Evolutionary conservation across 352 stramenopile species (phyloP), one percentile per base, ranked within the genome.

Genomic region (Nannochloropsis limnetica): DNA sequence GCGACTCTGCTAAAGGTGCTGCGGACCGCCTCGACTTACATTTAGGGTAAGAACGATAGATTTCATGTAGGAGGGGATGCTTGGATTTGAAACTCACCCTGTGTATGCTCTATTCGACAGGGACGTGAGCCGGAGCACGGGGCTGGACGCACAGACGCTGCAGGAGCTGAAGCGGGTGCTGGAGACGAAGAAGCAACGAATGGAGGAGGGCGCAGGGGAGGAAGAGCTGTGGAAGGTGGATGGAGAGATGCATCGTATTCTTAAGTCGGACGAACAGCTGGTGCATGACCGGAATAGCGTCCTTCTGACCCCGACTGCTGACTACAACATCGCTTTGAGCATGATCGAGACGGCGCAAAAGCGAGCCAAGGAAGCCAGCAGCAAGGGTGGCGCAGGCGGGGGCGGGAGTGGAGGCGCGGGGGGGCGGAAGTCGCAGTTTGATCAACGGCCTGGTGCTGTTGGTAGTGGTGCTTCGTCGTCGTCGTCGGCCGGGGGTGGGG

Each of bases 141-240:
- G 61, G 9, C 25, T 74, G 61, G 61, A 74, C 20, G 61, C 61
- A 15, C 61, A 74, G 61, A 29, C 61, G 3, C 61, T 74, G 25
- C n/a, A 20, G 61, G 61, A 74, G 61, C 61, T 74, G 61, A 25
- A 29, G 61, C n/a, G 0, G n/a, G n/a, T 74, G 61, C 4, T 74
- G 61, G 61, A 74, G 25, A 74, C 61, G 0, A 74, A 74, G n/a
- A 74, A 29, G n/a, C 6, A 29, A 25, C 6, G 20, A 74, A 25
- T 74, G 20, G 61, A 74, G 11, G 61, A 22, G 61, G 61, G 61
- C 25, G 61, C 61, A 11, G 25, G 11, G 20, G 61, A 74, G 61
- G 61, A 74, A 29, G 61, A 74, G 61, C 61, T 74, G n/a, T 14
- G n/a, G n/a, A 74, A 74, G 61, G 61, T 74, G 61, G 61, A 74